Conservation (phyloP, 495 filamentous ascomycete species). For the Collariella sp. region DNA sequence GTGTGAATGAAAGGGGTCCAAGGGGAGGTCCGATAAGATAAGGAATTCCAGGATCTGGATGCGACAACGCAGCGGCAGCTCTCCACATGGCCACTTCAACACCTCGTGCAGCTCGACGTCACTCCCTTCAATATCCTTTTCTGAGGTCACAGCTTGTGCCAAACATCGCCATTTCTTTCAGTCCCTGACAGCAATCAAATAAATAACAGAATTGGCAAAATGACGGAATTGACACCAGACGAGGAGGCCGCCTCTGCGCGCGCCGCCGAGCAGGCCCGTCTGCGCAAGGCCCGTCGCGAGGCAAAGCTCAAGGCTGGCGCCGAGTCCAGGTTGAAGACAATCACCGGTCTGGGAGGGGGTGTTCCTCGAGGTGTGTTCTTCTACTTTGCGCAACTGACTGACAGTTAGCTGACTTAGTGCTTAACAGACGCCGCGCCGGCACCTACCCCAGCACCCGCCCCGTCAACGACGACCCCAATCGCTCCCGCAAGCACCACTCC, state of each 20-base stretch:
- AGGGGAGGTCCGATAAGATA: constrained; percentile 1
- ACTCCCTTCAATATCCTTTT: background rate
- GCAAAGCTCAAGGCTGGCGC: constrained; percentile 84
- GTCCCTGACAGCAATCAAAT: too few species aligned
- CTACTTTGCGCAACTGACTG: background rate
- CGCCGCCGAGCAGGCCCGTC: constrained; percentile 65
- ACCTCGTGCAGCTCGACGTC: constrained; percentile 3
- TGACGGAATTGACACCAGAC: constrained; percentile 21
- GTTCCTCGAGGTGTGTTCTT: constrained; percentile 37
- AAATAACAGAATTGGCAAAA: too few species aligned
- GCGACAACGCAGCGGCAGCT: constrained; percentile 11
- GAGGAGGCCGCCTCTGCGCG: constrained; percentile 49
- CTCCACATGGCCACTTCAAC: background rate
- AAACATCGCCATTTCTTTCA: too few species aligned
- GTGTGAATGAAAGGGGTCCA: background rate
- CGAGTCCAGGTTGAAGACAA: constrained; percentile 68
- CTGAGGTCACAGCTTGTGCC: background rate
- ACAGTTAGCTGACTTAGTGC: background rate
- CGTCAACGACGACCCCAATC: constrained; percentile 1
- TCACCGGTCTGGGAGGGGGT: constrained; percentile 69
- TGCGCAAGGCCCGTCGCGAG: constrained; percentile 82
- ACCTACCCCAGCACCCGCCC: background rate
- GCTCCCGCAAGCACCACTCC: background rate
- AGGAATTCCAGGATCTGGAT: background rate
- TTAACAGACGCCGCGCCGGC: constrained; percentile 16